Evolutionary conservation across 805 yeast species (phyloP).

Genomic region (Debaryomyces castellii): DNA sequence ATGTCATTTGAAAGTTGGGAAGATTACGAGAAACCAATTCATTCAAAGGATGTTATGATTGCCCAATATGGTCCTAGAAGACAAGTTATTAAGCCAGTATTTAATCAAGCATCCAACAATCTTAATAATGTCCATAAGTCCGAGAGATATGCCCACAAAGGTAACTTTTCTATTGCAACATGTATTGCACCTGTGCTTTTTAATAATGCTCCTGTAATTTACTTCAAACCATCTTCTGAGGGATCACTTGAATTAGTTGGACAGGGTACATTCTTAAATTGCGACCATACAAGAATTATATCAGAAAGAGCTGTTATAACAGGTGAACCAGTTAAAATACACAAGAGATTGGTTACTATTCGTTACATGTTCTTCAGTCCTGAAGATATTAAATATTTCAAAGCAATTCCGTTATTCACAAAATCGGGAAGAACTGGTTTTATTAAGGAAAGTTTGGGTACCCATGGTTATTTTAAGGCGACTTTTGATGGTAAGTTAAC

Average conservation of each 20-base stretch:
- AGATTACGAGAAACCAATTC: constrained; percentile 80
- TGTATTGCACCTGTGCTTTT: constrained; percentile 85
- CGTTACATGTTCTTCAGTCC: constrained; percentile 96
- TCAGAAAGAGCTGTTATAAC: constrained; percentile 89
- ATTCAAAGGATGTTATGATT: constrained; percentile 75
- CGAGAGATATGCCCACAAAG: constrained; percentile 81
- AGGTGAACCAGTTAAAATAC: constrained; percentile 94
- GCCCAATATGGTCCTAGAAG: constrained; percentile 95
- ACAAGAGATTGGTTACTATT: constrained; percentile 85
- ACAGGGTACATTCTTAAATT: constrained; percentile 83
- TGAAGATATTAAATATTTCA: constrained; percentile 85
- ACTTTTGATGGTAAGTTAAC: constrained; percentile 87
- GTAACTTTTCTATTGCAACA: constrained; percentile 69
- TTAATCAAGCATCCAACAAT: constrained; percentile 73
- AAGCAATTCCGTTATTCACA: constrained; percentile 88
- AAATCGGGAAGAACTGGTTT: constrained; percentile 91
- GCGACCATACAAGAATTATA: constrained; percentile 79
- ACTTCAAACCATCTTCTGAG: constrained; percentile 59
- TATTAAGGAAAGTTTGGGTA: constrained; percentile 93
- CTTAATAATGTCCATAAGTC: constrained; percentile 85
- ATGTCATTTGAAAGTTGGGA: constrained; percentile 86
- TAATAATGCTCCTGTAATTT: constrained; percentile 80
- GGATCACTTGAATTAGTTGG: constrained; percentile 72
- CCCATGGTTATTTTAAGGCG: constrained; percentile 97
- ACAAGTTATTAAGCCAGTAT: constrained; percentile 76